These are phyloP conservation scores for Nannizzia gypsea DNA, from an alignment of 2,329 filamentous ascomycete species.

Conservation along the genomic window DNA sequence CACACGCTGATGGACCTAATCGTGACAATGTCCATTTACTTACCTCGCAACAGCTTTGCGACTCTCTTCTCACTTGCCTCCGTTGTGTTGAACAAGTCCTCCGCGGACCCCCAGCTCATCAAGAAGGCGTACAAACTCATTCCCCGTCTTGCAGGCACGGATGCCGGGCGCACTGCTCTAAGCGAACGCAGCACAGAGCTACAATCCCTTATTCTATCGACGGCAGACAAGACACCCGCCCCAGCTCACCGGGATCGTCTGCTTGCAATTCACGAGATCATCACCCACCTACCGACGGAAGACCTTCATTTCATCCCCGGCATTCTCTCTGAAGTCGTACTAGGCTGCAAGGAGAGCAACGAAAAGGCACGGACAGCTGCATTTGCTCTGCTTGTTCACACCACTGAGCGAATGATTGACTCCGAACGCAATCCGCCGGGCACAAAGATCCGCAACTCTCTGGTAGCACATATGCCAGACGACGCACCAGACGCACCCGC, in stretches of 20 bases:
- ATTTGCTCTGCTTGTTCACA: constrained; percentile 78
- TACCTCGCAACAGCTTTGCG: constrained; percentile 74
- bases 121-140: constrained; percentile 99
- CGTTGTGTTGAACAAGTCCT: constrained; percentile 60
- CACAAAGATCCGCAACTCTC: constrained; percentile 71
- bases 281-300: constrained; percentile 62
- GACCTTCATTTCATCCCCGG: constrained; percentile 89
- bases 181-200: constrained; percentile 64
- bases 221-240: constrained; percentile 71
- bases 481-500: constrained; percentile 67
- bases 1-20: constrained; percentile 95
- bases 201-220: constrained; percentile 66
- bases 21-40: constrained; percentile 88
- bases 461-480: constrained; percentile 74
- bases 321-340: constrained; percentile 84
- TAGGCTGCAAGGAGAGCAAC: constrained; percentile 95
- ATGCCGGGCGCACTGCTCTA: constrained; percentile 64
- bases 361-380: constrained; percentile 82
- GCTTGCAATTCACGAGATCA: constrained; percentile 65
- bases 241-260: constrained; percentile 80
- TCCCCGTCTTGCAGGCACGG: constrained; percentile 72
- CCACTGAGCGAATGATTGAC: constrained; percentile 71
- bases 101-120: constrained; percentile 71
- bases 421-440: constrained; percentile 44
- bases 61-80: constrained; percentile 78